These are phyloP conservation scores for Calendula officinalis DNA, from an alignment of 129 eudicot genomes.

Conservation along the genomic window DNA sequence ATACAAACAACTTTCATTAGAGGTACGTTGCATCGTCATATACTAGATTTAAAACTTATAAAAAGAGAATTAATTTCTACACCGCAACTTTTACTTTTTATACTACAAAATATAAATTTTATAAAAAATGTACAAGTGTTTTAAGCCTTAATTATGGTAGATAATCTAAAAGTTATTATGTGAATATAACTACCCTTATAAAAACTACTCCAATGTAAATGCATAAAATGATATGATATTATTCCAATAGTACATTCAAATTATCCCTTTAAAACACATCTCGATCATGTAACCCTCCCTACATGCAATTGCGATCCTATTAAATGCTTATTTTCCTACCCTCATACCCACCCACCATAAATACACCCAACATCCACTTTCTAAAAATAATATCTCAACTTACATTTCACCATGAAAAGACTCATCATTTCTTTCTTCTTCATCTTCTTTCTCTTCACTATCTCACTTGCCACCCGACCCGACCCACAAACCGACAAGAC, in stretches of 20 bases:
- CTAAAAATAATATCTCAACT: conserved; percentile 1
- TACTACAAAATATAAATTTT: too few relatives aligned
- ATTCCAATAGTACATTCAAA: background rate
- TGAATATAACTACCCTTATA: too few relatives aligned
- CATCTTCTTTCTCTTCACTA: conserved; percentile 33
- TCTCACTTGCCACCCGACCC: conserved; percentile 33
- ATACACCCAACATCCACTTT: conserved; percentile 31
- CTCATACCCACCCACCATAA: conserved; percentile 31
- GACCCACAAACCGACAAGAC: conserved; percentile 27
- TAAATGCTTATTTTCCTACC: conserved; percentile 28
- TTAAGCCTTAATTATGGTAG: too few relatives aligned
- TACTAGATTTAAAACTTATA: too few relatives aligned
- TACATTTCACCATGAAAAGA: conserved; percentile 27
- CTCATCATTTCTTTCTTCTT: conserved; percentile 24
- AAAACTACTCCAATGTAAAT: too few relatives aligned
- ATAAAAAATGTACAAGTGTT: too few relatives aligned
- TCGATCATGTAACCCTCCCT: conserved; percentile 29
- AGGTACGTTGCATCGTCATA: too few relatives aligned
- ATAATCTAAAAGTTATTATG: too few relatives aligned
- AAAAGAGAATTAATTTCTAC: too few relatives aligned
- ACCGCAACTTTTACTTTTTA: too few relatives aligned
- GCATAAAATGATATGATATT: background rate
- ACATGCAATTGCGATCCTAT: conserved; percentile 4
- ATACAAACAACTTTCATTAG: too few relatives aligned
- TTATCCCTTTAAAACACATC: background rate